A percentile compares a stretch with the other conserved stretches of the same genome.
Evolutionary conservation across 192 early-diverging fungal genomes (phyloP).

Genomic region (Backusella australiensis): DNA sequence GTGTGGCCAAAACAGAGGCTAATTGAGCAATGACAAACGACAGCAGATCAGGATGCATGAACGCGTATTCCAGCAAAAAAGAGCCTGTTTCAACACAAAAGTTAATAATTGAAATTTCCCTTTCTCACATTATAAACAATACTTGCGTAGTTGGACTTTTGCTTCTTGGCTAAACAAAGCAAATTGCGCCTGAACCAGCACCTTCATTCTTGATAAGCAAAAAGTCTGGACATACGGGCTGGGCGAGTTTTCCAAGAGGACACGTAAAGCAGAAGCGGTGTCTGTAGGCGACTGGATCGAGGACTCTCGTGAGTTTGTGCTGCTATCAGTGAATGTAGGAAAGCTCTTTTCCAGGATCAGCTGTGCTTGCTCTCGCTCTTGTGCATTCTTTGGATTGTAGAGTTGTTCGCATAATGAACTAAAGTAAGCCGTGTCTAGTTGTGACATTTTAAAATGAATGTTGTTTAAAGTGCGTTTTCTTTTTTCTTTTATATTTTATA

Average conservation of each 20-base stretch:
- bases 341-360: conserved; percentile 72
- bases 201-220: conserved; percentile 54
- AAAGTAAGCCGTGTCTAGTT: conserved; percentile 30
- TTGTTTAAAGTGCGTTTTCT: background rate
- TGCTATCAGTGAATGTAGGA: conserved; percentile 75
- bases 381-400: conserved; percentile 55
- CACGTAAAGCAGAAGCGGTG: conserved; percentile 53
- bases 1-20: conserved; percentile 57
- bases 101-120: background rate
- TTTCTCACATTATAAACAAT: conserved; percentile 2
- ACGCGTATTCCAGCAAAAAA: conserved; percentile 60
- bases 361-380: conserved; percentile 67
- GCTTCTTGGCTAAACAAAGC: conserved; percentile 27
- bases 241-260: conserved; percentile 57
- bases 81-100: conserved; percentile 40
- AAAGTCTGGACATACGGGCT: conserved; percentile 72
- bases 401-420: conserved; percentile 58
- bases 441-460: conserved; percentile 12
- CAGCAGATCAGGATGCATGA: conserved; percentile 50
- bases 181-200: conserved; percentile 49
- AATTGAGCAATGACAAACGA: conserved; percentile 59
- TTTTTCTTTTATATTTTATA: background rate
- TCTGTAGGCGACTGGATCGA: conserved; percentile 54
- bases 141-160: conserved; percentile 31
- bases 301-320: conserved; percentile 21